Conservation (phyloP, 331 rosid genomes). For the Telfairia occidentalis region DNA sequence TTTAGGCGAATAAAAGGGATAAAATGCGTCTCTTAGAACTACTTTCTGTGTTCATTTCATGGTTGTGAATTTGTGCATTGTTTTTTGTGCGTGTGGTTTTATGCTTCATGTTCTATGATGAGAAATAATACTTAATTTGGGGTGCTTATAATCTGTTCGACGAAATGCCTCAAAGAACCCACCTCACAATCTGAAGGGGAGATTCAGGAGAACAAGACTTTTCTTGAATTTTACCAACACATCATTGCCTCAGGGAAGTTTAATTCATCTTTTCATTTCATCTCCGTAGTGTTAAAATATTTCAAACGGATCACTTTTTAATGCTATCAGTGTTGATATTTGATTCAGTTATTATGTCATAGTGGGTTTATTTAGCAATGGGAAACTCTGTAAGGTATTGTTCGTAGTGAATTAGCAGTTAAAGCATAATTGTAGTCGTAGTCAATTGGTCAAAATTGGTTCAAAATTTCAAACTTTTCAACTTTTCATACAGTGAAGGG, state of each 20-base stretch:
- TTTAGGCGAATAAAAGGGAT: constrained; percentile 1
- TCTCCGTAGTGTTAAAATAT: neutral
- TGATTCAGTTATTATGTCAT: neutral
- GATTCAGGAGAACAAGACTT: neutral
- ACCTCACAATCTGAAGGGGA: neutral
- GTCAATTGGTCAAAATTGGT: neutral
- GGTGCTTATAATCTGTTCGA: neutral
- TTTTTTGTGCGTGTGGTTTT: neutral
- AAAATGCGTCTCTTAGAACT: neutral
- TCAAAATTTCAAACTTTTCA: neutral
- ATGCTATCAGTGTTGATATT: neutral
- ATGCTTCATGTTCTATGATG: neutral
- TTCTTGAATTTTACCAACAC: neutral
- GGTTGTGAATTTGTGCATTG: neutral
- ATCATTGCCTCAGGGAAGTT: neutral
- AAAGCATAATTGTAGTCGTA: neutral
- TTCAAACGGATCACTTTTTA: neutral
- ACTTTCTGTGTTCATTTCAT: neutral
- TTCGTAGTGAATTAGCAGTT: neutral
- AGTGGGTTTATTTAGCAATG: neutral
- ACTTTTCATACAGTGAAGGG: neutral
- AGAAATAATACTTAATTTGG: neutral
- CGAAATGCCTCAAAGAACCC: neutral
- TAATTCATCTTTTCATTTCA: neutral
- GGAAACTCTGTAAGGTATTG: neutral